Evolutionary conservation across 192 early-diverging fungal genomes (phyloP).

Genomic region (Dispira parvispora): DNA sequence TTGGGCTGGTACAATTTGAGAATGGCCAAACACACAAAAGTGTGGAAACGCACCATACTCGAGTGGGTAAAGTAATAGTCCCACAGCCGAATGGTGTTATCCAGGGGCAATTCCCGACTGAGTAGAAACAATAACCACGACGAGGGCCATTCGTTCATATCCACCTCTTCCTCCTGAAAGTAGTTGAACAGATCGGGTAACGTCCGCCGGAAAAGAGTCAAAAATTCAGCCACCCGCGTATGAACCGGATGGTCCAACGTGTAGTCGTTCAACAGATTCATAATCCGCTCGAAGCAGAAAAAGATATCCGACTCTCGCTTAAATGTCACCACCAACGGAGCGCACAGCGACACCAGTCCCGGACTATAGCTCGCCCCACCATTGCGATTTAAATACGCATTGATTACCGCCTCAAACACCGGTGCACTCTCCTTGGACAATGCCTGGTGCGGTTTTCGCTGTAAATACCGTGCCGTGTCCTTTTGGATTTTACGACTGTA

Average conservation of each 20-base stretch:
- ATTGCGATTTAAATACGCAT: conserved; percentile 65
- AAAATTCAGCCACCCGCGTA: conserved; percentile 66
- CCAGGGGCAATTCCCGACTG: conserved; percentile 66
- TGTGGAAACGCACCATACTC: conserved; percentile 62
- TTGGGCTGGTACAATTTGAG: conserved; percentile 54
- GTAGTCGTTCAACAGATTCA: conserved; percentile 50
- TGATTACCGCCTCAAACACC: conserved; percentile 70
- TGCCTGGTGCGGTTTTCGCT: conserved; percentile 9
- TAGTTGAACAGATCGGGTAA: conserved; percentile 47
- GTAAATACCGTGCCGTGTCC: conserved; percentile 1
- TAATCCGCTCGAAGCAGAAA: conserved; percentile 64
- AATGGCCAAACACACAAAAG: conserved; percentile 78
- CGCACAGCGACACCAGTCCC: conserved; percentile 55
- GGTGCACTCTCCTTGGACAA: conserved; percentile 25
- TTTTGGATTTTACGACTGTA: not conserved
- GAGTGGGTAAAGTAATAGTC: conserved; percentile 73
- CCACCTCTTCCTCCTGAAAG: conserved; percentile 90
- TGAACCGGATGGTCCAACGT: conserved; percentile 42
- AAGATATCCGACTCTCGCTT: conserved; percentile 62
- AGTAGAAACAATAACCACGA: conserved; percentile 72
- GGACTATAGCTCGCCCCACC: conserved; percentile 60
- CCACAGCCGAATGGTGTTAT: conserved; percentile 66
- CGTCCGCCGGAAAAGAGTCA: conserved; percentile 36
- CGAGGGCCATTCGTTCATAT: conserved; percentile 69
- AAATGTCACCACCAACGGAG: conserved; percentile 63